Base-by-base conservation (phyloP, 257 asterid species). In the Primulina tabacum region DNA sequence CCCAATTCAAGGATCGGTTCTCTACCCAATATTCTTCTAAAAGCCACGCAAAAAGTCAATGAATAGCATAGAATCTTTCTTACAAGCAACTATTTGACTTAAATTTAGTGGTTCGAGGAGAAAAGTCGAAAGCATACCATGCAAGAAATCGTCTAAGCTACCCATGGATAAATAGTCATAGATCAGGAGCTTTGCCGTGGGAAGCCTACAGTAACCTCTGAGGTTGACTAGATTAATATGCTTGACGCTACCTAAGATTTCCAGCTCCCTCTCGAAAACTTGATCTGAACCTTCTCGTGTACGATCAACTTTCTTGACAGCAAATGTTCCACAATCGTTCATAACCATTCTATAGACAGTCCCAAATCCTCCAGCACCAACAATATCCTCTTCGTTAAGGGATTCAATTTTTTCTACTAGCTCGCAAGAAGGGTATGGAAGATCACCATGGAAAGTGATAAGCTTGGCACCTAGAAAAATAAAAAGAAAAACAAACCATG, bases 301-400 rank as follows among this genome's bases (percentile, higher is more conserved):
- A 30, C 86, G 83, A 67, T 94, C 99, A 40, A 94, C 87, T 77
- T 95, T 85, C 79, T 93, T 94, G 24, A 94, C 97, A 38, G 99
- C 99, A 81, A 86, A 94, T 62, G 97, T 87, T 18, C 96, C 99
- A 70, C 96, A 89, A 72, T 94, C 99, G 77, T 94, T 94, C 99
- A 94, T 94, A 59, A 91, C 97, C 99, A 94, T 94, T 71, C 96
- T 85, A 38, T 89, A 94, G 1, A 94, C 99, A 2, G 99, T 94
- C n/a, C 99, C 99, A 1, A 87, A 94, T 16, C 99, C 99, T 64
- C 99, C 99, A 9, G 99, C 92, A 20, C 99, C 99, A 7, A 94
- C 97, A 10, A 94, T 75, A 69, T 94, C 96, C 73, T 89, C 99
- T 67, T 86, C 97, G 8, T 85, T 80, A 24, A 94, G 95, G 58